Percentiles rank a stretch among this genome's conserved stretches.
phyloP scores from a whole-genome alignment of 1,284 basidiomycete genomes.

The Vanrija sp. region DNA sequence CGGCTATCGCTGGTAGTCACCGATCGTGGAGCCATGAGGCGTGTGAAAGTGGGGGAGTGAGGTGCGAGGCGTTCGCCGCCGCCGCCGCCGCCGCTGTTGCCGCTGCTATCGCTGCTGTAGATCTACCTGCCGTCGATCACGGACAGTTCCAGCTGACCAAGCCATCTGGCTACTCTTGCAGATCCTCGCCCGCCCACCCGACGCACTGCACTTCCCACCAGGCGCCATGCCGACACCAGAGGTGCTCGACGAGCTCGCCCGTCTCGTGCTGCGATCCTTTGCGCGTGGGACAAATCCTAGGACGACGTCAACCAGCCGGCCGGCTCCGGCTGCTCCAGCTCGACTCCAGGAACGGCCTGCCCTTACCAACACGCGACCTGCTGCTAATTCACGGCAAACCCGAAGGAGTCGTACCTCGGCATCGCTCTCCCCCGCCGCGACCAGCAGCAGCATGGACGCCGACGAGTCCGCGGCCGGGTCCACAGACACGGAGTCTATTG shows the following conservation, averaged over 20 bases:
- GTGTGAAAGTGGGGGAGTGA: not conserved
- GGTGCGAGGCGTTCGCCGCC: slow-evolving; percentile 6
- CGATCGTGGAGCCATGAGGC: too few relatives aligned
- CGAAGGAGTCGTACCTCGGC: not conserved
- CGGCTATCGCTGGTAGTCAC: not conserved
- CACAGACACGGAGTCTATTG: too few relatives aligned
- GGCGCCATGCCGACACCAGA: slow-evolving; percentile 40
- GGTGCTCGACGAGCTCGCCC: slow-evolving; percentile 43
- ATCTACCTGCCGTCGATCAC: too few relatives aligned
- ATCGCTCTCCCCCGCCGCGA: not conserved
- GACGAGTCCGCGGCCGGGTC: too few relatives aligned
- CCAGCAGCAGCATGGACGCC: too few relatives aligned
- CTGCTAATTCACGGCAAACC: not conserved
- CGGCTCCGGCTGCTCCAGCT: too few relatives aligned
- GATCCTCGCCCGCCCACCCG: slow-evolving; percentile 35
- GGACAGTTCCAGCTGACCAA: not conserved
- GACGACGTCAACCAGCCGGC: too few relatives aligned
- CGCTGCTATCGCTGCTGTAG: too few relatives aligned
- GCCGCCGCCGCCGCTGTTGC: not conserved
- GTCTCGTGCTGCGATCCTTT: slow-evolving; percentile 28
- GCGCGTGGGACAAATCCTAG: too few relatives aligned
- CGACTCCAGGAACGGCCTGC: not conserved
- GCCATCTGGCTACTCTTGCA: not conserved
- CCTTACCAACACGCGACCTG: not conserved
- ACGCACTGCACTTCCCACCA: slow-evolving; percentile 37